These are phyloP conservation scores for Lactifluus rugatus DNA, from an alignment of 768 basidiomycete genomes.

Conservation along the genomic window DNA sequence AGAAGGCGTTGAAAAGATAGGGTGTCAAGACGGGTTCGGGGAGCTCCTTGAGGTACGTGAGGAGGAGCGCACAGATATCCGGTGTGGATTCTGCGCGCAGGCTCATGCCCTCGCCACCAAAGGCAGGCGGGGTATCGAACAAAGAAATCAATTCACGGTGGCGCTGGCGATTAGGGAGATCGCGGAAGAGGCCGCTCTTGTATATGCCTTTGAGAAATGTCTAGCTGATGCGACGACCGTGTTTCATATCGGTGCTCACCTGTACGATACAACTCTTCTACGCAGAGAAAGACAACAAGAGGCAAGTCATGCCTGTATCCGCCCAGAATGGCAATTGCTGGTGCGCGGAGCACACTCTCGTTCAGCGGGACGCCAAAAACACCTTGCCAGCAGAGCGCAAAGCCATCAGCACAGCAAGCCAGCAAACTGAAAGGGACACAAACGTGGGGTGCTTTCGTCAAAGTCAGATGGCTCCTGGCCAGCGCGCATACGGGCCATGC, in stretches of 20 bases:
- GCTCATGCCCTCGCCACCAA: conserved; percentile 23
- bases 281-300: conserved; percentile 31
- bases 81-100: conserved; percentile 27
- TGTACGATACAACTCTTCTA: conserved; percentile 40
- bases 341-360: conserved; percentile 27
- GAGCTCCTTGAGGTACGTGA: conserved; percentile 38
- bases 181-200: conserved; percentile 34
- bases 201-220: conserved; percentile 30
- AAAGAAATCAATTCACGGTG: conserved; percentile 31
- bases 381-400: conserved; percentile 21
- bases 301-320: conserved; percentile 33
- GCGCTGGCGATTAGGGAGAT: conserved; percentile 33
- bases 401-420: background rate
- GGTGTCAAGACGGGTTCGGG: conserved; percentile 38
- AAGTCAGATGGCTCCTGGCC: background rate
- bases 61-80: conserved; percentile 37
- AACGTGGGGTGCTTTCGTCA: background rate
- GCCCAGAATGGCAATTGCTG: conserved; percentile 27
- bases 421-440: background rate
- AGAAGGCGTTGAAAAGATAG: conserved; percentile 33
- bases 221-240: background rate
- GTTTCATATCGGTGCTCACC: conserved; percentile 21
- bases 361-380: conserved; percentile 31
- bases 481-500: conserved; percentile 5
- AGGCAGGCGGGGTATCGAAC: conserved; percentile 29